Base-by-base conservation (phyloP, 495 filamentous ascomycete species). In the Letharia columbiana region DNA sequence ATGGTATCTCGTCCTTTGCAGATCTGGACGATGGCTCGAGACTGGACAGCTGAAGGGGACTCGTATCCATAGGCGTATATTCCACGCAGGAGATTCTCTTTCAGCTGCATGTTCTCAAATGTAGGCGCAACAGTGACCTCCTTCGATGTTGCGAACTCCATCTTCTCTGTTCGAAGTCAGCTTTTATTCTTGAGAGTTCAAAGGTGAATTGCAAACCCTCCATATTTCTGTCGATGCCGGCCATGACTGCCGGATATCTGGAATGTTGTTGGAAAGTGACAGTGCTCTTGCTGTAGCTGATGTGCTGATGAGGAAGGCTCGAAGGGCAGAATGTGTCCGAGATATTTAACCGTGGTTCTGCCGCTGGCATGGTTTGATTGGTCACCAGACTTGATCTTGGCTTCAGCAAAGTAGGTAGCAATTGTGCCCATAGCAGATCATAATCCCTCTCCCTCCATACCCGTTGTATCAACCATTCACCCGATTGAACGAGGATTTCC, bases 61-160 rank as follows among this genome's bases (percentile, higher is more conserved):
- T 98, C 94, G 76, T 96, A 98, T 60, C 94, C 94, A 71, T 99
- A 99, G 23, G 94, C 94, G 75, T 99, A 99, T 75, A 99, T 92
- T 72, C 94, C 94, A 65, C 94, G 91, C 67, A 98, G 87, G 37
- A 98, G 87, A 74, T 91, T 95, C 75, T 98, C 91, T 77, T 98
- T 98, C 75, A 98, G 76, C 73, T 91, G 86, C 89, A 91, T 91
- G 63, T 84, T 82, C 80, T 90, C 88, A 72, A 82, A 82, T 66
- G 84, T 88, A 49, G 84, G 85, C 71, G 87, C 88, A 70, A 96
- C 92, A 15, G 86, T 91, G 61, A 98, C 93, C 84, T 98, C 95
- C 78, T 95, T 96, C 67, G 91, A 96, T 76, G 94, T 98, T 67
- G 85, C 86, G 81, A 98, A 98, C 81, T 98, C 94, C 83, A 97